Base-by-base conservation (phyloP, 2,329 filamentous ascomycete species). In the Stagonosporopsis tanaceti region DNA sequence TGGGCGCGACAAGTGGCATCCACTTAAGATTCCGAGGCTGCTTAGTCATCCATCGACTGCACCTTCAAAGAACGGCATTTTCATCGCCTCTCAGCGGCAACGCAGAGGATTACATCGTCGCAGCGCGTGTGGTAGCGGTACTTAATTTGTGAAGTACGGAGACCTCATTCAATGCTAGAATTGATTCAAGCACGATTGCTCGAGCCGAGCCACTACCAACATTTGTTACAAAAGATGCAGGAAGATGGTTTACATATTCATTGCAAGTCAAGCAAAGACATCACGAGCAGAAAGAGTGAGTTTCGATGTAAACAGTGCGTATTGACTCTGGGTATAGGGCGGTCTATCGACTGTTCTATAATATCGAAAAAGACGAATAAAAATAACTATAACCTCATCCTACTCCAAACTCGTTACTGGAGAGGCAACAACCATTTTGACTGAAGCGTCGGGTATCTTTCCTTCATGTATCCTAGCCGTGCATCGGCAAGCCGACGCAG, bases 401-500 rank as follows among this genome's bases (percentile, higher is more conserved):
- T 45, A 5, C 54, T 48, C 54, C 54, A 57, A 48, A 32, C 32
- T 57, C 48, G 50, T 57, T 45, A 34, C 44, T 47, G 35, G 44
- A 60, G 53, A 55, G 47, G 54, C 44, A 41, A 53, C 20, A 34
- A 53, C 37, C 51, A 48, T 62, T 61, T 63, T 64, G 67, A 57
- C 65, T 40, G 58, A 44, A 57, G 62, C 64, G 65, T 68, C 67
- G 67, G 67, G 67, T 69, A 69, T 69, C 60, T 61, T 63, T 63
- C 53, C 54, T 50, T 50, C 57, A 56, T 50, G 53, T 50, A 30
- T 44, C 39, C 54, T 40, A 57, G 38, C 50, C 40, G 32, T 47
- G 42, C 47, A 52, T 65, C 60, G 57, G 52, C 58, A 61, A 41
- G 53, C 55, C 60, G 57, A 66, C 51, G 42, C 57, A 41, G 47